Evolutionary conservation across 2,329 filamentous ascomycete species (phyloP).

Genomic region (Aspergillus hiratsukae): DNA sequence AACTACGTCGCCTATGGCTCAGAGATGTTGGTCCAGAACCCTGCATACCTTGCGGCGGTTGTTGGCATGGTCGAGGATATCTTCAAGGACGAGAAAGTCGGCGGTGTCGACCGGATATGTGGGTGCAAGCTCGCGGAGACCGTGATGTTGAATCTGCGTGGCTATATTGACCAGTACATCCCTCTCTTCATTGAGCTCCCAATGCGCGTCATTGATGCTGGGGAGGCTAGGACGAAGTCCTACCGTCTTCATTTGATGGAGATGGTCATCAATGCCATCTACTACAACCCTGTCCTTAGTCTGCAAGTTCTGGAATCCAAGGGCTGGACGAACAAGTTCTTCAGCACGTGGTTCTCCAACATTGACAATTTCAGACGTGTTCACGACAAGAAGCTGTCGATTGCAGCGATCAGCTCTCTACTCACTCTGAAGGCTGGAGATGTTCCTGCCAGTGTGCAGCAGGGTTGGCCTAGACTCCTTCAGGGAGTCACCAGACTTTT

Average conservation of each 20-base stretch:
- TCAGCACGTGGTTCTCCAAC: slow-evolving; percentile 95
- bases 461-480: slow-evolving; percentile 89
- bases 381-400: slow-evolving; percentile 98
- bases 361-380: slow-evolving; percentile 91
- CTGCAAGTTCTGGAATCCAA: slow-evolving; percentile 85
- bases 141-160: slow-evolving; percentile 91
- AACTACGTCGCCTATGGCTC: slow-evolving; percentile 96
- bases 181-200: slow-evolving; percentile 84
- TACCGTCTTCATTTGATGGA: slow-evolving; percentile 97
- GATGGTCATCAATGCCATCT: slow-evolving; percentile 96
- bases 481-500: slow-evolving; percentile 87
- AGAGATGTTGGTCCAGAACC: slow-evolving; percentile 73
- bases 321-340: slow-evolving; percentile 97
- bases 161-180: slow-evolving; percentile 81
- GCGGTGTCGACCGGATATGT: slow-evolving; percentile 90
- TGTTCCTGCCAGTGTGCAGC: slow-evolving; percentile 86
- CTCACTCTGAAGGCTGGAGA: slow-evolving; percentile 74
- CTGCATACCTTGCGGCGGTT: slow-evolving; percentile 79
- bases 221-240: slow-evolving; percentile 82
- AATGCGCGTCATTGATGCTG: slow-evolving; percentile 70
- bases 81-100: slow-evolving; percentile 87
- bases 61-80: slow-evolving; percentile 94
- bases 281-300: slow-evolving; percentile 87
- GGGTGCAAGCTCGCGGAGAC: slow-evolving; percentile 97
- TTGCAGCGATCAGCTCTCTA: slow-evolving; percentile 84